Base-by-base conservation (phyloP, 768 basidiomycete genomes). In the Leccinum uliginosum region DNA sequence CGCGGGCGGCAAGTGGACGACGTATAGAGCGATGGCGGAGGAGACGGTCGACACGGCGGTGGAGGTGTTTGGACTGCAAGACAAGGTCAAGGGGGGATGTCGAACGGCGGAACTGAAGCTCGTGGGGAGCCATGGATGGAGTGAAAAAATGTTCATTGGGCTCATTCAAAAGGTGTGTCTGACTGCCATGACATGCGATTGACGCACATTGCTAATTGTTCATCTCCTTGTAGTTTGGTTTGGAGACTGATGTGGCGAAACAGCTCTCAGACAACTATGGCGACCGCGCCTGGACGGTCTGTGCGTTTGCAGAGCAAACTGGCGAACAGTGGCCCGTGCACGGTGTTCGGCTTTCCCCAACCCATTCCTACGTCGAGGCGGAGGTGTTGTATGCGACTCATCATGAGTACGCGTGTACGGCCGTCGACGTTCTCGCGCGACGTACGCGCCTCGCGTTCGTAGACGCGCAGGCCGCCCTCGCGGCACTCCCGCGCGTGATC, bases 1-100 rank as follows among this genome's bases (percentile, higher is more conserved):
- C 64, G 93, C 92, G 3, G 96, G 96, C 17, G 96, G 96, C 5
- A 99, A 99, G 73, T 99, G 96, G 96, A 99, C 96, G 57, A 98
- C 96, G 49, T 99, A 98, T 75, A 78, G 91, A 50, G 87, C 86
- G 30, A 97, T 98, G 96, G 93, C 96, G 23, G 81, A 93, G 75
- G 96, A 98, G 76, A 89, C 93, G 0, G 87, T 98, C 46, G 90
- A 98, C 71, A 77, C 80, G 57, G 95, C 96, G 11, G 79, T 98
- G 58, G 81, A 89, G 71, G 81, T 81, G 40, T 97, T 91, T 75
- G 78, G 75, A 27, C 75, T 98, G 54, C 75, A 82, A 66, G 74
- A 75, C 1, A 78, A 71, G 55, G 79, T 75, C 19, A 81, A 70
- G 65, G 81, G 76, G 26, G 82, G 79, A 8, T 94, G 93, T 67